Evolutionary conservation across 75 land plant genomes (phyloP).

Genomic region (Gnetum montanum): DNA sequence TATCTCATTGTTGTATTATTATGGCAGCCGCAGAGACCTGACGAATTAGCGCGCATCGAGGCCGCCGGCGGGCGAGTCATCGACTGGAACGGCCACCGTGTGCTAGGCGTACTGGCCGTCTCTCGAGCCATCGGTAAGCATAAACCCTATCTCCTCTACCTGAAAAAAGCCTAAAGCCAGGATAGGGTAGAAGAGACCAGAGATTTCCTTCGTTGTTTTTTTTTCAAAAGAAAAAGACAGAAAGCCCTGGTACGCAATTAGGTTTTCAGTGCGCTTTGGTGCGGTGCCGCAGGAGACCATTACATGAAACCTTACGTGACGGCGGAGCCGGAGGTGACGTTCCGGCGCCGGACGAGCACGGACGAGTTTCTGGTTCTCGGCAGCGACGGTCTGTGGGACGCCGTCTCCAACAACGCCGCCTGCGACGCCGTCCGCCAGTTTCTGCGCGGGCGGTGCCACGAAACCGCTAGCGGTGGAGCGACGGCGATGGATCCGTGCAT

Average conservation of each 20-base stretch:
- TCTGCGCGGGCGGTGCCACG: not conserved
- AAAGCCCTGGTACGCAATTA: too few relatives aligned
- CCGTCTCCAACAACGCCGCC: conserved; percentile 11
- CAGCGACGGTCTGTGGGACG: conserved; percentile 31
- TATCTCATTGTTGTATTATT: not conserved
- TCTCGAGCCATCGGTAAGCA: conserved; percentile 66
- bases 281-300: conserved; percentile 7
- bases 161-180: not conserved
- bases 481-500: not conserved
- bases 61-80: conserved; percentile 59
- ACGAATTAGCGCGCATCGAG: conserved; percentile 57
- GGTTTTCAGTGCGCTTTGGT: too few relatives aligned
- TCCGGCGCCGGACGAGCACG: conserved; percentile 6
- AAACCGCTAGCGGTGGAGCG: not conserved
- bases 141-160: not conserved
- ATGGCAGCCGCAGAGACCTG: conserved; percentile 58
- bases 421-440: conserved; percentile 12
- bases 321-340: conserved; percentile 18
- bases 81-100: conserved; percentile 60
- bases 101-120: conserved; percentile 64
- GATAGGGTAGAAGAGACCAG: not conserved
- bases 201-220: not conserved
- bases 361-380: conserved; percentile 21
- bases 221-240: too few relatives aligned
- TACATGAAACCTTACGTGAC: conserved; percentile 13